Evolutionary conservation across 768 basidiomycete genomes (phyloP).

Genomic region (Suillus subaureus): DNA sequence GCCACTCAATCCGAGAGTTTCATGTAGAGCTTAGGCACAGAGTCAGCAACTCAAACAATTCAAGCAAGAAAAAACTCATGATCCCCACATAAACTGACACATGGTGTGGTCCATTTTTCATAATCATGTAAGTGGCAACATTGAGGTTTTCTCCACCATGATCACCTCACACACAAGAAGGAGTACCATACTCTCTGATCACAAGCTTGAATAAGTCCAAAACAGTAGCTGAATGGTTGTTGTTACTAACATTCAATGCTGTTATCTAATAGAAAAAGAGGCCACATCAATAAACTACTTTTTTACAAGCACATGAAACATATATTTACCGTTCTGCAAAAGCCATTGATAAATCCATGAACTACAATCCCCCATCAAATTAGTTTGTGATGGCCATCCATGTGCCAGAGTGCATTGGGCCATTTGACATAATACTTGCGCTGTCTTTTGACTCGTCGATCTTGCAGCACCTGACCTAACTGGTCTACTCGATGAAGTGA

Average conservation of each 20-base stretch:
- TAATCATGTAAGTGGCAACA: slow-evolving; percentile 31
- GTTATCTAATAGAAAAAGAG: slow-evolving; percentile 22
- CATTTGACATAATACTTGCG: background rate
- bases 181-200: slow-evolving; percentile 15
- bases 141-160: slow-evolving; percentile 31
- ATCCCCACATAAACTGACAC: slow-evolving; percentile 33
- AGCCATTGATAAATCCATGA: slow-evolving; percentile 2
- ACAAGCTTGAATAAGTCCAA: slow-evolving; percentile 24
- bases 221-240: slow-evolving; percentile 32
- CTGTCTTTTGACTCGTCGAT: background rate
- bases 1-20: slow-evolving; percentile 46
- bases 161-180: slow-evolving; percentile 30
- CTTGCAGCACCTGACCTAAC: background rate
- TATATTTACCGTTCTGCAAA: background rate
- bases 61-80: slow-evolving; percentile 18
- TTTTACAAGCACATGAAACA: background rate
- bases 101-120: slow-evolving; percentile 18
- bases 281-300: slow-evolving; percentile 4
- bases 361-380: background rate
- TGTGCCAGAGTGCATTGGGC: background rate
- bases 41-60: background rate
- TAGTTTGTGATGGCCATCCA: background rate
- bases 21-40: slow-evolving; percentile 33
- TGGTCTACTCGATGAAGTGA: background rate
- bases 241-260: slow-evolving; percentile 28